Evolutionary conservation across 371 early-diverging fungal species (phyloP).

Genomic region (Haplosporangium sp.): DNA sequence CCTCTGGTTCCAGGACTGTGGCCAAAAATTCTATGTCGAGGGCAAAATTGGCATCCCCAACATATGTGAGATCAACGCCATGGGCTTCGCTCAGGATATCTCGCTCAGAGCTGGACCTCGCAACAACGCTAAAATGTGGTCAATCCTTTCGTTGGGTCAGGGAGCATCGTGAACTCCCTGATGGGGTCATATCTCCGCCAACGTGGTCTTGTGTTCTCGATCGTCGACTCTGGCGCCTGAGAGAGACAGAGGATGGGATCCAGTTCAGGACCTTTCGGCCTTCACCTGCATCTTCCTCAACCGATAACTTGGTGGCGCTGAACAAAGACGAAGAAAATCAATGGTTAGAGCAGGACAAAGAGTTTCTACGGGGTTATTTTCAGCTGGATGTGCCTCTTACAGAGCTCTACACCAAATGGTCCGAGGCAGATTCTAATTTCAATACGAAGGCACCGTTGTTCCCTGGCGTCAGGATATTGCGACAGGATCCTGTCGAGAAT

Average conservation of each 20-base stretch:
- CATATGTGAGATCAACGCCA: conserved; percentile 18
- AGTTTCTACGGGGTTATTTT: conserved; percentile 75
- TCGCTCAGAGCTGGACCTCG: conserved; percentile 78
- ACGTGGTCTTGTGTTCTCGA: conserved; percentile 39
- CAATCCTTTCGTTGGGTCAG: conserved; percentile 91
- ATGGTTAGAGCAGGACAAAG: conserved; percentile 12
- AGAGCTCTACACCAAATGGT: conserved; percentile 78
- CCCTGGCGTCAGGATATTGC: conserved; percentile 82
- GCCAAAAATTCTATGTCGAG: background rate
- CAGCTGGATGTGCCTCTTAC: conserved; percentile 76
- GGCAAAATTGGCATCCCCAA: background rate
- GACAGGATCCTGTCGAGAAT: conserved; percentile 92
- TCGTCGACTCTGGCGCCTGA: conserved; percentile 37
- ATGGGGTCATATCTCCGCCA: conserved; percentile 42
- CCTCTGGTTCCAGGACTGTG: background rate
- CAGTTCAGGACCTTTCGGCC: conserved; percentile 54
- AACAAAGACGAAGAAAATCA: conserved; percentile 17
- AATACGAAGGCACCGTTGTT: conserved; percentile 63
- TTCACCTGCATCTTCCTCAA: conserved; percentile 7
- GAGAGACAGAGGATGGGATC: conserved; percentile 34
- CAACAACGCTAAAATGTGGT: conserved; percentile 84
- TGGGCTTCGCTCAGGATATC: conserved; percentile 73
- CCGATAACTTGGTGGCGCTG: conserved; percentile 9
- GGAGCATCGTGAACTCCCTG: conserved; percentile 24
- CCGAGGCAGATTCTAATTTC: conserved; percentile 74